Percentiles rank a stretch among this genome's conserved stretches.
phyloP scores from a whole-genome alignment of 768 basidiomycete species.

The Asterophora lycoperdoides region DNA sequence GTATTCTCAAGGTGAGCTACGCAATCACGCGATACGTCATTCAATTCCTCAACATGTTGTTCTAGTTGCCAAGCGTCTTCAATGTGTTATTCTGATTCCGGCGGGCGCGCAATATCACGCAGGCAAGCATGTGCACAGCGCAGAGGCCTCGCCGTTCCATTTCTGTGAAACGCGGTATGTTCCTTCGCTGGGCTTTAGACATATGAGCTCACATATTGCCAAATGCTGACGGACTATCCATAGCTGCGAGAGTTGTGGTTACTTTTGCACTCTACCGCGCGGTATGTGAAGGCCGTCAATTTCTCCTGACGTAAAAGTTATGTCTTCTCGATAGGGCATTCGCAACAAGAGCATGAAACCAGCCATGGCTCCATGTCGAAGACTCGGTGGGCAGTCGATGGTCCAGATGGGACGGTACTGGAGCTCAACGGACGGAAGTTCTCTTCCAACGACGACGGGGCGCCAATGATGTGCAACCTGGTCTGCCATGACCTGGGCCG shows the following conservation, averaged over 20 bases:
- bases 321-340: constrained; percentile 37
- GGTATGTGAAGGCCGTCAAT: constrained; percentile 30
- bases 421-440: constrained; percentile 57
- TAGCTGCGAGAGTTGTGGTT: constrained; percentile 54
- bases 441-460: constrained; percentile 50
- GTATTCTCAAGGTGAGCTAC: not conserved
- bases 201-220: not conserved
- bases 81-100: not conserved
- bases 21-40: not conserved
- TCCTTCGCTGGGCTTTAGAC: not conserved
- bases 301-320: not conserved
- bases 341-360: constrained; percentile 59
- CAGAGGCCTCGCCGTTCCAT: constrained; percentile 43
- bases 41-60: not conserved
- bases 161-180: constrained; percentile 48
- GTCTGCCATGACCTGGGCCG: constrained; percentile 52
- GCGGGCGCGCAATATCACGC: constrained; percentile 25
- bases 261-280: constrained; percentile 53
- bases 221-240: not conserved
- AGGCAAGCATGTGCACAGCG: constrained; percentile 47
- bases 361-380: constrained; percentile 60
- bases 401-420: constrained; percentile 41
- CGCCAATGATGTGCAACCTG: constrained; percentile 61
- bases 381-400: constrained; percentile 54
- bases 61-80: not conserved